Evolutionary conservation across 2,329 filamentous ascomycete genomes (phyloP).

Genomic region (Aspergillus tamarii): DNA sequence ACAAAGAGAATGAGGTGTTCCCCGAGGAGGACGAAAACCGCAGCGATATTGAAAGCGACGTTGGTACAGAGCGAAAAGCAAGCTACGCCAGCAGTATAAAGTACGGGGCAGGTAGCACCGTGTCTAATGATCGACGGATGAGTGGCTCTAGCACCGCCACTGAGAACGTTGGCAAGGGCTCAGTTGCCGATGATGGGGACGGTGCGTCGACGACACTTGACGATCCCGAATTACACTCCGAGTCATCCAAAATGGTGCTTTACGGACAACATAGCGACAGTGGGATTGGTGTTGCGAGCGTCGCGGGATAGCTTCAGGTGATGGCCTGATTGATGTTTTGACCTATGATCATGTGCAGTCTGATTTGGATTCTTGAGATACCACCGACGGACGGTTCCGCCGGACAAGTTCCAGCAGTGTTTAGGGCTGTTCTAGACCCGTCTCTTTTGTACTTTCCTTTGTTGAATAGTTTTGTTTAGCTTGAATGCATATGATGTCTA

Average conservation of each 20-base stretch:
- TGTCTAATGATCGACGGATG: conserved; percentile 42
- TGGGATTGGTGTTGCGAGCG: conserved; percentile 30
- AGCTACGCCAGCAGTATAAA: conserved; percentile 48
- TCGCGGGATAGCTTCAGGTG: conserved; percentile 13
- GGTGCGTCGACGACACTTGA: conserved; percentile 13
- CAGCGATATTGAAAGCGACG: conserved; percentile 54
- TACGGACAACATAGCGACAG: conserved; percentile 34
- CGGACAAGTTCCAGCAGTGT: background rate
- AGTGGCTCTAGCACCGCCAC: conserved; percentile 47
- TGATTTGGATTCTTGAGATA: conserved; percentile 8
- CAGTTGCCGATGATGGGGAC: conserved; percentile 7
- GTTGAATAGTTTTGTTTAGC: conserved; percentile 11
- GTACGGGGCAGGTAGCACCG: conserved; percentile 43
- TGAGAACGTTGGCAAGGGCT: conserved; percentile 30
- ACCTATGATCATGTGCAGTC: conserved; percentile 4
- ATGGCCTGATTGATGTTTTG: background rate
- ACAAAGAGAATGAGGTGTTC: conserved; percentile 66
- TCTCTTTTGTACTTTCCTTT: conserved; percentile 29
- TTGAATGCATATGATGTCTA: background rate
- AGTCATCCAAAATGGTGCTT: conserved; percentile 33
- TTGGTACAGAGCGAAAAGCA: conserved; percentile 47
- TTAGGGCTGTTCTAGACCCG: background rate
- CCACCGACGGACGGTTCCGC: conserved; percentile 5
- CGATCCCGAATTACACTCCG: conserved; percentile 22
- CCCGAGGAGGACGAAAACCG: conserved; percentile 65